Percentiles rank a stretch among this genome's conserved stretches.
Evolutionary conservation across 106 monocot genomes (phyloP).

Genomic region (Dioscorea alata): DNA sequence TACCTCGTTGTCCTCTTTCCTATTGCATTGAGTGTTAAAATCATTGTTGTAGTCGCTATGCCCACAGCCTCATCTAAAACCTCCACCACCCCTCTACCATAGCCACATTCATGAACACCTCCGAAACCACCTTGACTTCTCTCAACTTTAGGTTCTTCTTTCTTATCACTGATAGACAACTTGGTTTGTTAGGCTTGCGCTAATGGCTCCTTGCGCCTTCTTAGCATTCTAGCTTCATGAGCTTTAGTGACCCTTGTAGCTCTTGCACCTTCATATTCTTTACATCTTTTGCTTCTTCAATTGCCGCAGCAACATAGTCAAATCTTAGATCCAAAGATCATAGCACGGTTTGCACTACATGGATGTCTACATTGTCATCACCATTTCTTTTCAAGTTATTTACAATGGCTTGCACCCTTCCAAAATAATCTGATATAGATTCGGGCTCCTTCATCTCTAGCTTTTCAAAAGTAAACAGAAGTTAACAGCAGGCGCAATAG

Average conservation of each 20-base stretch:
- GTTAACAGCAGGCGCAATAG: no score
- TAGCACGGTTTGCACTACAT: no score
- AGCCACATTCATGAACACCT: no score
- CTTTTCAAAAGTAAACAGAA: no score
- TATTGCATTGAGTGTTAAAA: no score
- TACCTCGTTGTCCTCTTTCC: no score
- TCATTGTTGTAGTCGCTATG: neutral
- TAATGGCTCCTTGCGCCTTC: neutral
- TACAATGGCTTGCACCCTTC: neutral
- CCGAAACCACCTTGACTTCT: no score
- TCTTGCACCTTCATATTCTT: no score
- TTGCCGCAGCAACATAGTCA: neutral
- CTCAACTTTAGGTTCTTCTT: neutral
- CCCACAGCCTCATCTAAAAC: no score
- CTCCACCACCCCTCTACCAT: no score
- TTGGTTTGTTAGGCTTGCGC: neutral
- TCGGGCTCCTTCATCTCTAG: neutral
- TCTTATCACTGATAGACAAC: neutral
- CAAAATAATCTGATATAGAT: neutral
- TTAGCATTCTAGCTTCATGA: neutral
- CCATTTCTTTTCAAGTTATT: constrained; percentile 3
- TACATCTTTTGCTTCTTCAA: neutral
- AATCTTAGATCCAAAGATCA: neutral
- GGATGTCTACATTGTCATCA: neutral
- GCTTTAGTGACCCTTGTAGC: neutral